Conservation (phyloP, 164 flowering plant genomes). For the Euptelea pleiosperma region DNA sequence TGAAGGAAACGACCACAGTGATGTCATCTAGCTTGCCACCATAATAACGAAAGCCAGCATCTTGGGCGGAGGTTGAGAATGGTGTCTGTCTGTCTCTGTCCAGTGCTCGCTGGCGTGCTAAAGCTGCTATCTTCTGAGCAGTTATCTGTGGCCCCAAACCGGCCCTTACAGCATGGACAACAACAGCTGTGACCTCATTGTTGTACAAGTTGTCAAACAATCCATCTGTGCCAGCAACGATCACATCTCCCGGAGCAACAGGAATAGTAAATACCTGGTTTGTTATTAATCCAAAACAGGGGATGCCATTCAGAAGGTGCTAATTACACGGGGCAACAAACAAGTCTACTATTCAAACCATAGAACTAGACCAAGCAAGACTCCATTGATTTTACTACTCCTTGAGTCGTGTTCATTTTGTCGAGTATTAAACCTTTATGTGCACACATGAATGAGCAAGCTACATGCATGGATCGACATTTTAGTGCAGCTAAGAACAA, state of each 20-base stretch:
- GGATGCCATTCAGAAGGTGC: slow-evolving; percentile 63
- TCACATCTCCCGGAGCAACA: slow-evolving; percentile 76
- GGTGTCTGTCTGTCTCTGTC: slow-evolving; percentile 75
- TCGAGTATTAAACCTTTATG: too few species aligned
- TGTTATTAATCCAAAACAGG: slow-evolving; percentile 42
- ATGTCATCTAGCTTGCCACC: slow-evolving; percentile 90
- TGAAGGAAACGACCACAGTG: slow-evolving; percentile 74
- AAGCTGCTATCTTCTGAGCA: slow-evolving; percentile 76
- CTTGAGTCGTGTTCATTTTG: too few species aligned
- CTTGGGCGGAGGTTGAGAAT: slow-evolving; percentile 72
- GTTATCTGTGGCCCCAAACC: slow-evolving; percentile 72
- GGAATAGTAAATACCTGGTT: slow-evolving; percentile 60
- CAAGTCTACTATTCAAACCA: too few species aligned
- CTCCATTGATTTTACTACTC: too few species aligned
- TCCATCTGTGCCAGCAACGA: slow-evolving; percentile 84
- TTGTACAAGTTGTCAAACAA: slow-evolving; percentile 76
- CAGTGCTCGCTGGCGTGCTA: slow-evolving; percentile 71
- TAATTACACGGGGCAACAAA: slow-evolving; percentile 27
- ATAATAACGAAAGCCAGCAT: slow-evolving; percentile 71
- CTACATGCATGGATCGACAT: slow-evolving; percentile 18
- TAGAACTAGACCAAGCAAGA: too few species aligned
- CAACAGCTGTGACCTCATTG: slow-evolving; percentile 66
- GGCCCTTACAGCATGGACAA: slow-evolving; percentile 63
- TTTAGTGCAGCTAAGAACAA: not conserved
- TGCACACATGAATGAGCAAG: slow-evolving; percentile 57